phyloP scores from a whole-genome alignment of 805 yeast species.

The Sugiyamaella valdiviana region DNA sequence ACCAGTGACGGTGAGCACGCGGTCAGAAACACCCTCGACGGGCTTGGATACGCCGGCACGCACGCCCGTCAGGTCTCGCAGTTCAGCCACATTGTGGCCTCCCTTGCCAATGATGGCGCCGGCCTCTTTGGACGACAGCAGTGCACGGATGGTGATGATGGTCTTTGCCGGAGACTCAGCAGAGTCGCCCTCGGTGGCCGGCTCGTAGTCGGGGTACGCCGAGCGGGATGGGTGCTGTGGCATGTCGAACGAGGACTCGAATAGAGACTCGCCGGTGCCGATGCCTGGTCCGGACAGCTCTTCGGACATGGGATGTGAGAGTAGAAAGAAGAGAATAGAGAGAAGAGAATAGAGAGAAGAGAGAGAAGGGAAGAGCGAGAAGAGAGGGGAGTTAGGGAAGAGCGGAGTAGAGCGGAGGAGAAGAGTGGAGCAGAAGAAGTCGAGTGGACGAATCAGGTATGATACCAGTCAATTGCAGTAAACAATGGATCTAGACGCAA shows the following conservation, averaged over 20 bases:
- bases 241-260: conserved; percentile 6
- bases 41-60: conserved; percentile 84
- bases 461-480: too few species aligned
- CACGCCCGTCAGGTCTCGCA: conserved; percentile 68
- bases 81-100: conserved; percentile 69
- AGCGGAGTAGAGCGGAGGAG: background rate
- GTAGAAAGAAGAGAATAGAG: background rate
- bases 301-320: background rate
- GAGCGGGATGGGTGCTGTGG: background rate
- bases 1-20: conserved; percentile 76
- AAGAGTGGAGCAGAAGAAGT: too few species aligned
- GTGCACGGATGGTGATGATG: conserved; percentile 38
- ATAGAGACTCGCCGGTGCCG: conserved; percentile 6
- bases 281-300: background rate
- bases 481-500: too few species aligned
- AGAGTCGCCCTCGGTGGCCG: conserved; percentile 1
- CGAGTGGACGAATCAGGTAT: too few species aligned
- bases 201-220: background rate
- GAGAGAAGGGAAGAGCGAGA: background rate
- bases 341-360: background rate
- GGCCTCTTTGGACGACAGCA: conserved; percentile 79
- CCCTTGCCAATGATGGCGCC: conserved; percentile 85
- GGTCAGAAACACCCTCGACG: conserved; percentile 71
- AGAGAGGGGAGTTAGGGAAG: background rate
- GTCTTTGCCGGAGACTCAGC: conserved; percentile 1